A percentile compares a stretch with the other conserved stretches of the same genome.
These are phyloP conservation scores for Citrullus mucosospermus DNA, from an alignment of 306 rosid genomes.

Conservation along the genomic window DNA sequence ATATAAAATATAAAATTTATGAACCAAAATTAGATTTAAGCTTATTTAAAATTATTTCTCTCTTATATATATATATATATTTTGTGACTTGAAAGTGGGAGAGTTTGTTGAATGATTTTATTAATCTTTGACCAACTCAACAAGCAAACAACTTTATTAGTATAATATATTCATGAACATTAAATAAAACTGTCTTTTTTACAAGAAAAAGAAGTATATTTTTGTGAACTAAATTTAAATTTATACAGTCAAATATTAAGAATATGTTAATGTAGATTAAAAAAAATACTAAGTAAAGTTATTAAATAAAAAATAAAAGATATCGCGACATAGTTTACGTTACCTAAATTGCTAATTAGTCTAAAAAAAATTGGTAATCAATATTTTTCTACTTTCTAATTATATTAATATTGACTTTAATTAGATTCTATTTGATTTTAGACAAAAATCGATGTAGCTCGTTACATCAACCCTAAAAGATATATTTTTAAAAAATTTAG, in stretches of 20 bases:
- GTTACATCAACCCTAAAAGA: background rate
- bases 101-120: background rate
- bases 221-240: background rate
- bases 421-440: background rate
- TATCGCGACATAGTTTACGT: background rate
- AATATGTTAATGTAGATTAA: background rate
- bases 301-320: background rate
- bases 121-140: background rate
- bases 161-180: background rate
- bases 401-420: background rate
- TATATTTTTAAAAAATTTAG: background rate
- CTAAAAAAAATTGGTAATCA: background rate
- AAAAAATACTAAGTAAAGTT: background rate
- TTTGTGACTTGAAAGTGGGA: background rate
- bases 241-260: background rate
- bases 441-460: background rate
- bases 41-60: background rate
- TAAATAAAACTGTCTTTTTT: background rate
- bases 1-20: no score
- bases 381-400: background rate
- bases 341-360: background rate
- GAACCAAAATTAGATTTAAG: no score
- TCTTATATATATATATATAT: background rate
- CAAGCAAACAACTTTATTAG: constrained; percentile 1
- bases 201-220: background rate